Percentiles rank a stretch among this genome's conserved stretches.
Conservation (phyloP, 306 rosid species). For the Prunus persica region Prunus_persica_NCBIv2 NC_034011.1:1253501-1254000, state of each 20-base stretch:
- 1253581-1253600: conserved; percentile 20
- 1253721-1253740: conserved; percentile 47
- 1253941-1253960: conserved; percentile 81
- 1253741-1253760: conserved; percentile 59
- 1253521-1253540: background rate
- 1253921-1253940: conserved; percentile 86
- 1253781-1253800: conserved; percentile 84
- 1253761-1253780: conserved; percentile 98
- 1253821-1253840: background rate
- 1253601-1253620: conserved; percentile 10
- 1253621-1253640: conserved; percentile 18
- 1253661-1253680: conserved; percentile 37
- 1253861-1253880: background rate
- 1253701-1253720: conserved; percentile 18
- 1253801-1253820: conserved; percentile 55
- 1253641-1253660: conserved; percentile 16
- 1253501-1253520: background rate
- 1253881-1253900: conserved; percentile 52
- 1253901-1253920: conserved; percentile 60
- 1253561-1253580: conserved; percentile 1
- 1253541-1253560: background rate
- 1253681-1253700: conserved; percentile 26
- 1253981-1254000: conserved; percentile 74
- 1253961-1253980: conserved; percentile 87
- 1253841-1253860: background rate